A percentile compares a stretch with the other conserved stretches of the same genome.
Conservation (phyloP, 225 moss, liverwort and hornwort genomes). For the Antitrichia curtipendula region DNA sequence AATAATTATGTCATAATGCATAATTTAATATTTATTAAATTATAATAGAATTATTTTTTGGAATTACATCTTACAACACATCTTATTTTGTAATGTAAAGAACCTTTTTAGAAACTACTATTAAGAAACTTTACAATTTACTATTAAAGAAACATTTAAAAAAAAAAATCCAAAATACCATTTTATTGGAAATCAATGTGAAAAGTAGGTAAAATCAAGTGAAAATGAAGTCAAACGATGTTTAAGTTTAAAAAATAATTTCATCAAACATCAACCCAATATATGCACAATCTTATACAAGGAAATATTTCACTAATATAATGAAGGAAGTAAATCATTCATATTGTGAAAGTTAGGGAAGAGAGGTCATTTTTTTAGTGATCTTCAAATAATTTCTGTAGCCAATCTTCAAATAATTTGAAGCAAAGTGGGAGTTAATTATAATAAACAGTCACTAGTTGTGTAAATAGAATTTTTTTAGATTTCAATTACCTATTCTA, state of each 20-base stretch:
- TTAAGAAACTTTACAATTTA: background rate
- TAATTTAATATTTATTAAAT: background rate
- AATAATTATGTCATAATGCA: background rate
- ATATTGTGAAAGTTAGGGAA: background rate
- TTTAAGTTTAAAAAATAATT: background rate
- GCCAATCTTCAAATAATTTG: too few species aligned
- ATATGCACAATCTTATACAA: background rate
- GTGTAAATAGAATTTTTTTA: background rate
- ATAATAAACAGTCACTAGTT: background rate
- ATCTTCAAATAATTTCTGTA: background rate
- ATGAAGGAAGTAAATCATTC: background rate
- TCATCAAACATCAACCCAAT: too few species aligned
- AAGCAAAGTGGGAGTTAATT: background rate
- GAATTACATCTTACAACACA: background rate
- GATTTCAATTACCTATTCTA: background rate
- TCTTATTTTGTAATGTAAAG: background rate
- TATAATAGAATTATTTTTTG: background rate
- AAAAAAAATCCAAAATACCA: background rate
- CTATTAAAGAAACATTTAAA: too few species aligned
- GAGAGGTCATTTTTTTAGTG: background rate
- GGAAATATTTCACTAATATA: background rate
- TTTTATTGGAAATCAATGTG: background rate
- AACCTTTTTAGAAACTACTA: background rate
- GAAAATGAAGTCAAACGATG: background rate
- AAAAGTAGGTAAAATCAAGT: background rate